Base-by-base conservation (phyloP, 176 grass and related monocot genomes). In the Phoenix roebelenii region DNA sequence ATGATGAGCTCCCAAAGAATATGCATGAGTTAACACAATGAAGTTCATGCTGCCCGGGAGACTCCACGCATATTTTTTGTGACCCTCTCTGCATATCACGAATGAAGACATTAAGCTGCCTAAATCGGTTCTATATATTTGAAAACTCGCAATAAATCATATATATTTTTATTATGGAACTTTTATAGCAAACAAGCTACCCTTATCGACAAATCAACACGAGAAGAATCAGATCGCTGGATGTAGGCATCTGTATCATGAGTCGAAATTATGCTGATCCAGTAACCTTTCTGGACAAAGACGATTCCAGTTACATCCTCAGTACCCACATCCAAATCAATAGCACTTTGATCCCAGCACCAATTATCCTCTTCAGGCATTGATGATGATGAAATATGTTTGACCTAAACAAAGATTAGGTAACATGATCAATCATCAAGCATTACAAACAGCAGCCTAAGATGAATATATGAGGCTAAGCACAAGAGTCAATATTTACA, bases 221-320 rank as follows among this genome's bases (percentile, higher is more conserved):
- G 86, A 26, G 84, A 98, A 48, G 93, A 89, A 74, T 98, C 82
- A 61, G 87, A 67, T 39, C 74, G 76, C 56, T 70, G 63, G 59
- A 92, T 80, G 77, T 76, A 98, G 50, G 87, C 84, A 81, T 77
- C 70, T 59, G 93, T 92, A 14, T 82, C 76, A 79, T 98, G 93
- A 19, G 84, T 85, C 58, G 84, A 92, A 69, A 89, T 58, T 68
- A 92, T 73, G 51, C 88, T 74, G 67, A 92, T 75, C 87, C 84
- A 92, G 53, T 92, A 98, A 71, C 93, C 88, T 61, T 84, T 98
- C 74, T 98, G 93, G 7, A 70, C 72, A 75, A 98, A 98, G 53
- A 85, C 66, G 79, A 98, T 74, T 51, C 86, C 88, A 16, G 50
- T 74, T 76, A 89, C 71, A 72, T 98, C 93, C 79, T 92, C 70